Evolutionary conservation across 2,329 filamentous ascomycete species (phyloP).

Genomic region (Sporothrix schenckii): DNA sequence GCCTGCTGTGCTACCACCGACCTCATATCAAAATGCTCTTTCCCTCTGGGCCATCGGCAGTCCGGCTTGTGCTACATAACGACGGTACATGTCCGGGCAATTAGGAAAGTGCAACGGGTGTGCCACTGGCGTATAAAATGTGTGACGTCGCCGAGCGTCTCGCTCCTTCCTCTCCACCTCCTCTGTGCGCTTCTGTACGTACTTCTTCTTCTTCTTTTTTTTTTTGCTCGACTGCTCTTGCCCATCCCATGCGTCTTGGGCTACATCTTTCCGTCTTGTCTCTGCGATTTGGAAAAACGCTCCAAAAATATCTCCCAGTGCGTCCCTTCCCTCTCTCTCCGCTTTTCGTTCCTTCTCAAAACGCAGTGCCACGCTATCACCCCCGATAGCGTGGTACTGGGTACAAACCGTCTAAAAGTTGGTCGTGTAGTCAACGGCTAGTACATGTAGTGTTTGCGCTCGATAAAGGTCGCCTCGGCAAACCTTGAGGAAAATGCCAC

Average conservation of each 20-base stretch:
- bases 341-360: not conserved
- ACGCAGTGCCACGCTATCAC: constrained; percentile 6
- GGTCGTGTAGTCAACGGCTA: not conserved
- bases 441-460: not conserved
- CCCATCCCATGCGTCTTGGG: not conserved
- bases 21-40: not conserved
- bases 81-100: constrained; percentile 1
- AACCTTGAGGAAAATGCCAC: not conserved
- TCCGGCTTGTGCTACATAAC: constrained; percentile 27
- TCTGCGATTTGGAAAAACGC: not conserved
- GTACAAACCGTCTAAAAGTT: not conserved
- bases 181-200: not conserved
- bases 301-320: constrained; percentile 11
- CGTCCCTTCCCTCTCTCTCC: not conserved
- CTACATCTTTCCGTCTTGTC: constrained; percentile 7
- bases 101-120: constrained; percentile 11
- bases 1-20: constrained; percentile 7
- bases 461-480: constrained; percentile 29
- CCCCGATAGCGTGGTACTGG: constrained; percentile 20
- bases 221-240: too few relatives aligned
- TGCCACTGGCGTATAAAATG: not conserved
- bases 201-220: too few relatives aligned
- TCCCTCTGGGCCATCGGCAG: constrained; percentile 25
- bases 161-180: not conserved
- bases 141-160: not conserved